Evolutionary conservation across 306 rosid genomes (phyloP).

Genomic region (Alnus rubra): DNA sequence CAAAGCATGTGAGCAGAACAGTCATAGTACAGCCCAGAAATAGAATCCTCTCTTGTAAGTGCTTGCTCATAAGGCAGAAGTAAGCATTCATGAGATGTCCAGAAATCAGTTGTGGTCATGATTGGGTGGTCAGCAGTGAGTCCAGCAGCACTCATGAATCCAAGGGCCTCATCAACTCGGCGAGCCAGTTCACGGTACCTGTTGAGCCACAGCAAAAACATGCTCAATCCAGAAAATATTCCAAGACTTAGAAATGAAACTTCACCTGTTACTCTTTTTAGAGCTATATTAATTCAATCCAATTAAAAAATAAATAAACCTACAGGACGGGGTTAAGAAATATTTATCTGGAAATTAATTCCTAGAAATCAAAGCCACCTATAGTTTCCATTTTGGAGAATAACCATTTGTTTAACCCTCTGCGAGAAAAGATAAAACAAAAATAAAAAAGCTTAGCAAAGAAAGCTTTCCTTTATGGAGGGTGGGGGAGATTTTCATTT

Average conservation of each 20-base stretch:
- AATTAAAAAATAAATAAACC: not conserved
- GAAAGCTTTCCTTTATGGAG: not conserved
- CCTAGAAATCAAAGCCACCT: no score
- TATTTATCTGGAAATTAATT: no score
- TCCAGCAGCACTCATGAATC: slow-evolving; percentile 45
- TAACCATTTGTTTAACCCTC: not conserved
- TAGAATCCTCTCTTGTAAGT: slow-evolving; percentile 49
- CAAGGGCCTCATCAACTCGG: slow-evolving; percentile 49
- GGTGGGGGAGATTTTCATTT: not conserved
- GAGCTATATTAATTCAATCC: not conserved
- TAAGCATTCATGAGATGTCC: slow-evolving; percentile 55
- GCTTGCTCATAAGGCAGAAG: slow-evolving; percentile 53
- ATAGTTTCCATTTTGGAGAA: not conserved
- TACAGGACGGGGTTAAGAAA: not conserved
- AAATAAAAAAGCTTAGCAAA: not conserved
- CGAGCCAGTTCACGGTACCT: slow-evolving; percentile 46
- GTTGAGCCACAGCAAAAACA: not conserved
- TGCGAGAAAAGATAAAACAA: not conserved
- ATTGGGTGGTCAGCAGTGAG: slow-evolving; percentile 42
- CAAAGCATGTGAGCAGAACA: slow-evolving; percentile 52
- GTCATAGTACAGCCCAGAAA: slow-evolving; percentile 44
- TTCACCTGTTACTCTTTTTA: not conserved
- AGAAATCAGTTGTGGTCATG: slow-evolving; percentile 44
- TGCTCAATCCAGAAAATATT: not conserved
- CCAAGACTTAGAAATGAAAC: not conserved